Conservation (phyloP, 2,329 filamentous ascomycete genomes). For the Aspergillus sclerotialis region DNA sequence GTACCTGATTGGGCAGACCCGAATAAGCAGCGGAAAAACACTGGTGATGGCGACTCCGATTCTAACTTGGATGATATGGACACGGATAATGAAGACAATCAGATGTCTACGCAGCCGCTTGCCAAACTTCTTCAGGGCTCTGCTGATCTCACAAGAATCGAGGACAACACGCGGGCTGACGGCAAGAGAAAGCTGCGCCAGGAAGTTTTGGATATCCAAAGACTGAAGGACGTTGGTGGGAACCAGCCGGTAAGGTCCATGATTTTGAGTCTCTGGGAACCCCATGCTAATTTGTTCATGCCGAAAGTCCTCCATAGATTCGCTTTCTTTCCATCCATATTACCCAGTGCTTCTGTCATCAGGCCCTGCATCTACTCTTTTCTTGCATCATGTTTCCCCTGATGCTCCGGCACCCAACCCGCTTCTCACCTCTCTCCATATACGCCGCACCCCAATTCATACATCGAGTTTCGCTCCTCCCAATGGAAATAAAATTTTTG, state of each 20-base stretch:
- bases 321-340: slow-evolving; percentile 80
- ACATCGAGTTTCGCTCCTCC: slow-evolving; percentile 74
- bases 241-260: slow-evolving; percentile 54
- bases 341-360: slow-evolving; percentile 86
- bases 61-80: slow-evolving; percentile 48
- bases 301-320: slow-evolving; percentile 66
- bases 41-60: slow-evolving; percentile 38
- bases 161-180: slow-evolving; percentile 39
- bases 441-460: slow-evolving; percentile 74
- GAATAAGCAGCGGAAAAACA: slow-evolving; percentile 30
- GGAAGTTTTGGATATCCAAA: slow-evolving; percentile 84
- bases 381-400: slow-evolving; percentile 80
- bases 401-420: slow-evolving; percentile 76
- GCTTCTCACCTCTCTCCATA: slow-evolving; percentile 80
- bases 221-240: slow-evolving; percentile 76
- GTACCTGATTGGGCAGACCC: slow-evolving; percentile 55
- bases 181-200: slow-evolving; percentile 70
- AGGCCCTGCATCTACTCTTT: slow-evolving; percentile 75
- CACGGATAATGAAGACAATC: slow-evolving; percentile 52
- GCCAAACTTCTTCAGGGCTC: slow-evolving; percentile 73
- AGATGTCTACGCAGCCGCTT: slow-evolving; percentile 66
- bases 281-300: too few relatives aligned
- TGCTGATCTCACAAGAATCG: slow-evolving; percentile 53
- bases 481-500: slow-evolving; percentile 70
- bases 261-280: too few relatives aligned